Evolutionary conservation across 371 early-diverging fungal species (phyloP), one percentile per base, ranked within the genome.

Genomic region (Nematocida sp.): DNA sequence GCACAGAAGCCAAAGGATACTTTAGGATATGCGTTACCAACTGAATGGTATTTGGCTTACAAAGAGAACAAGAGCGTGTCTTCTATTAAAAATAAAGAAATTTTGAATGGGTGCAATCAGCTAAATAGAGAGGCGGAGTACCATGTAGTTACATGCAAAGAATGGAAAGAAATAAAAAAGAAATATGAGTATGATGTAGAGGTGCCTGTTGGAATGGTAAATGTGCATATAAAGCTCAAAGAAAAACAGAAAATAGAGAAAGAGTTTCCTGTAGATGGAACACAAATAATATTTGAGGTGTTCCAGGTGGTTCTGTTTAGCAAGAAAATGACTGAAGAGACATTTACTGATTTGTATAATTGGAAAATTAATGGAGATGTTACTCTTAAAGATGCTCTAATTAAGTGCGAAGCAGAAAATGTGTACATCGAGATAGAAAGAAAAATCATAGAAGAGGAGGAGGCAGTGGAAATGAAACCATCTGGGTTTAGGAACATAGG

Each of bases 401-500:
- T 61, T n/a, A 77, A 54, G 33, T 65, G 50, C 18, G 55, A 61
- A 7, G 23, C 53, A 16, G 39, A 47, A 26, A 28, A 48, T 3
- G 49, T 71, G 20, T 18, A 11, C 20, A 36, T 71, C n/a, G 36
- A 71, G 16, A 48, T 71, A 28, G 11, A 51, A 4, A 55, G 49
- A 54, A 55, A 36, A 55, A 35, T 32, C 9, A 4, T 7, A 0
- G 0, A 9, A 18, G 32, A 42, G 45, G 36, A 23, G 9, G 28
- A 51, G 23, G n/a, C 7, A 28, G 45, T 53, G 23, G 63, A 63
- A 20, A 51, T n/a, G 25, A 59, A 18, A 36, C 75, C 75, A 18
- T 57, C 48, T 60, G 75, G 59, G 51, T 71, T 71, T 30, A 59
- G 75, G 42, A 71, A 71, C 48, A 60, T 71, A 18, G 75, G 75